Conservation (phyloP, 768 basidiomycete species). For the Arthromyces matolae region DNA sequence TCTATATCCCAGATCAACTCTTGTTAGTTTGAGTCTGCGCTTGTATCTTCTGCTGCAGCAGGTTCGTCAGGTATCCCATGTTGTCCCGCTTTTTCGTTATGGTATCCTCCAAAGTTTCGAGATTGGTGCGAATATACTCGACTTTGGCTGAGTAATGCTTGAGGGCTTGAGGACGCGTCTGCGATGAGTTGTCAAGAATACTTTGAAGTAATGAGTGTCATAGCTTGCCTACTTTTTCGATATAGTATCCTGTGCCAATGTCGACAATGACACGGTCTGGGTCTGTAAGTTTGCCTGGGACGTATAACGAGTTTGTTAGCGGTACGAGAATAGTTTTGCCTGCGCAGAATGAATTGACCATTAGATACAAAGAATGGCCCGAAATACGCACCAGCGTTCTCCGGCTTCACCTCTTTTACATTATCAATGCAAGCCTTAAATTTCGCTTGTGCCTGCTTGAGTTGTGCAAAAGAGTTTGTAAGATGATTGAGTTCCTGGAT, state of each 20-base stretch:
- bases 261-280: constrained; percentile 89
- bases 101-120: constrained; percentile 84
- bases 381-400: constrained; percentile 52
- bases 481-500: constrained; percentile 86
- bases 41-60: constrained; percentile 64
- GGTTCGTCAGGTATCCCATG: constrained; percentile 65
- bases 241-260: constrained; percentile 94
- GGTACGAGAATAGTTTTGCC: constrained; percentile 90
- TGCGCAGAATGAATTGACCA: too few species aligned
- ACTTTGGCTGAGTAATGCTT: constrained; percentile 82
- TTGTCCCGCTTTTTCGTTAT: constrained; percentile 92
- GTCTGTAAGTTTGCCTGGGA: constrained; percentile 86
- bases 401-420: constrained; percentile 66
- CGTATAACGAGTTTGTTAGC: constrained; percentile 90
- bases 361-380: too few species aligned
- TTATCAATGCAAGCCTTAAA: constrained; percentile 86
- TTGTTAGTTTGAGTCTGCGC: constrained; percentile 26
- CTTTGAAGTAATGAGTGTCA: not conserved
- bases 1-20: too few species aligned
- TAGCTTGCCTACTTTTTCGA: constrained; percentile 70
- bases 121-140: constrained; percentile 75
- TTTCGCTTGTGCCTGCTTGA: constrained; percentile 90
- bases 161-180: constrained; percentile 79
- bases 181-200: constrained; percentile 3
- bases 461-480: constrained; percentile 86